phyloP scores from a whole-genome alignment of 1,284 basidiomycete species.

The Ceratobasidium sp. region DNA sequence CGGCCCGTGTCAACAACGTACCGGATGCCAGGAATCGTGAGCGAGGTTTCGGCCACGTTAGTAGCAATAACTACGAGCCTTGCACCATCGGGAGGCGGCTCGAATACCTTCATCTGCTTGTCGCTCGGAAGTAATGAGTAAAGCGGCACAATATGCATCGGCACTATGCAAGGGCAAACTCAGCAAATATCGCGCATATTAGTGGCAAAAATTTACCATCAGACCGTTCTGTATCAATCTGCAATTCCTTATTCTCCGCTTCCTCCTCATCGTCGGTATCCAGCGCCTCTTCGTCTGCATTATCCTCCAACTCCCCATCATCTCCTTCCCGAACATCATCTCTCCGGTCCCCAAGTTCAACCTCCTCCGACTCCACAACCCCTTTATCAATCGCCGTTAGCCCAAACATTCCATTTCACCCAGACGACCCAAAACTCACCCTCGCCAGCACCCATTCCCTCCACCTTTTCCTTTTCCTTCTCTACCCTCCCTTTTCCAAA shows the following conservation, averaged over 20 bases:
- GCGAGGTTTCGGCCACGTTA: slow-evolving; percentile 84
- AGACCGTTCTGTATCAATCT: slow-evolving; percentile 69
- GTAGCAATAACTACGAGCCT: slow-evolving; percentile 81
- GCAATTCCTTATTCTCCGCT: slow-evolving; percentile 63
- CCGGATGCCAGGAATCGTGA: slow-evolving; percentile 82
- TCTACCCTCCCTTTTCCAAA: slow-evolving; percentile 77
- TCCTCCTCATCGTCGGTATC: slow-evolving; percentile 64
- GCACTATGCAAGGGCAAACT: slow-evolving; percentile 59
- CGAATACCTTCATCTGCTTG: slow-evolving; percentile 81
- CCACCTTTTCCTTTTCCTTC: slow-evolving; percentile 54
- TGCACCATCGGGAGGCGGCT: slow-evolving; percentile 70
- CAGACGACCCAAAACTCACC: slow-evolving; percentile 14
- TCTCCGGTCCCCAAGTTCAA: slow-evolving; percentile 73
- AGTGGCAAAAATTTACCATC: slow-evolving; percentile 64
- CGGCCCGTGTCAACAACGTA: slow-evolving; percentile 85
- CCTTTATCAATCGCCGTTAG: slow-evolving; percentile 53
- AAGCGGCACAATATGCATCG: slow-evolving; percentile 79
- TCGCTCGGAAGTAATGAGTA: slow-evolving; percentile 81
- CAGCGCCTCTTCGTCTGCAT: slow-evolving; percentile 62
- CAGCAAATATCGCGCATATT: neutral
- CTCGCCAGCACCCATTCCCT: slow-evolving; percentile 28
- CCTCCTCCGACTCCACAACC: slow-evolving; percentile 83
- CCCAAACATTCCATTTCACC: neutral
- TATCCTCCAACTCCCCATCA: slow-evolving; percentile 50
- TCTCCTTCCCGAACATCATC: slow-evolving; percentile 49